Base-by-base conservation (phyloP, 2,329 filamentous ascomycete genomes). In the Dactylellina parvicollis region DNA sequence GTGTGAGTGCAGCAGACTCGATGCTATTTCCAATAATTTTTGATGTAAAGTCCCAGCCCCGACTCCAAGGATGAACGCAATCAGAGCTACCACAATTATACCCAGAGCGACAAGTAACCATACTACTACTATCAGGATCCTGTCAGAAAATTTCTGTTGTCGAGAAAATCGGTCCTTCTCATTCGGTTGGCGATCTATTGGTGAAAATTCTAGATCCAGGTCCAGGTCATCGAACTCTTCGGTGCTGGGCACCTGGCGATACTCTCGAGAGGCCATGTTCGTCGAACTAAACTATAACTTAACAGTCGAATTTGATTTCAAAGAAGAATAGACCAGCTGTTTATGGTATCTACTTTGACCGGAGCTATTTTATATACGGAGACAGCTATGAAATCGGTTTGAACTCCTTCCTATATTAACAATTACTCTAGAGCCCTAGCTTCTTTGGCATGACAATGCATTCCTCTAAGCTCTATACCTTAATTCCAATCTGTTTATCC, bases 181-280 rank as follows among this genome's bases (percentile, higher is more conserved):
- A 22, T 56, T 42, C 8, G 14, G 12, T 20, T 16, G 8, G 22
- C 30, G n/a, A 14, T 30, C 36, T 5, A 42, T 14, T 16, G 52
- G 52, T 14, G 52, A 56, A 14, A 40, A 42, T 36, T 56, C 36
- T 1, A 56, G 34, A 16, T 55, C 50, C n/a, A 56, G 52, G 22
- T 49, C 44, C 14, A 49, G 14, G 30, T 56, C 52, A 18, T 56
- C 52, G 22, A 56, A 56, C 10, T 56, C 52, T 28, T 56, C 52
- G n/a, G 16, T 22, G 2, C 4, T 28, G 1, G 52, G 34, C 5
- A 56, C 28, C 12, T 42, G 34, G 18, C 10, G 20, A 42, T 56
- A 56, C 18, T 56, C 52, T 42, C 18, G 16, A 2, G 52, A 28
- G 4, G 20, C 14, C 52, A 56, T 56, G n/a, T 9, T 44, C 16